Evolutionary conservation across 2,329 filamentous ascomycete species (phyloP), one percentile per base, ranked within the genome.

Genomic region (Sporothrix pseudoabietina): DNA sequence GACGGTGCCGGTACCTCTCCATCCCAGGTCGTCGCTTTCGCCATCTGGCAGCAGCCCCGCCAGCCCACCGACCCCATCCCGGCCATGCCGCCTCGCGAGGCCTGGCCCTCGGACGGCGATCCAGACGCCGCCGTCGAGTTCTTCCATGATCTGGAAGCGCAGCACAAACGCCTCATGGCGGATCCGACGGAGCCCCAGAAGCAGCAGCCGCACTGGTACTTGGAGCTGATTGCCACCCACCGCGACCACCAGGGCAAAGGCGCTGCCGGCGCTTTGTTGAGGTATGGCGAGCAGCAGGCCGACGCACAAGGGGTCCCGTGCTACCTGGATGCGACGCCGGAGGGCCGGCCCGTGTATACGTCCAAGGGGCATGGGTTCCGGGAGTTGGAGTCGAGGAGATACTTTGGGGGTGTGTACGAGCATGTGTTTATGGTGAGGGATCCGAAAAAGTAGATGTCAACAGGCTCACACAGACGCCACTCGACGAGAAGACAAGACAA

Each of bases 251-350:
- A 86, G 77, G 82, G 86, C 0, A 82, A 79, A 54, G 87, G 87
- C 0, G 82, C 83, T 0, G 85, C 82, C 0, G 80, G 80, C 16
- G 78, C 79, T 41, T 71, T 89, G 30, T 76, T 88, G 54, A 78
- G 78, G 35, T 88, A 85, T 85, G 87, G 87, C 0, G 73, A 84
- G 7, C 78, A 82, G 35, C 80, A 79, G 74, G 85, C 85, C 0
- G 86, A 87, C 76, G 79, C 78, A 5, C 82, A 81, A 1, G 80
- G 82, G 0, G 75, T 80, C 16, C 82, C 84, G 61, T 81, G 83
- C 10, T 89, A 85, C 77, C 78, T 89, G 1, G 86, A 88, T 74
- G 84, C 86, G 9, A 87, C 86, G 63, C 82, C 81, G 0, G 82
- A 81, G 19, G 87, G 85, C 2, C 82, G 80, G 73, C 80, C 79